Conservation (phyloP, 2,329 filamentous ascomycete genomes). For the Colletotrichum tanaceti region DNA sequence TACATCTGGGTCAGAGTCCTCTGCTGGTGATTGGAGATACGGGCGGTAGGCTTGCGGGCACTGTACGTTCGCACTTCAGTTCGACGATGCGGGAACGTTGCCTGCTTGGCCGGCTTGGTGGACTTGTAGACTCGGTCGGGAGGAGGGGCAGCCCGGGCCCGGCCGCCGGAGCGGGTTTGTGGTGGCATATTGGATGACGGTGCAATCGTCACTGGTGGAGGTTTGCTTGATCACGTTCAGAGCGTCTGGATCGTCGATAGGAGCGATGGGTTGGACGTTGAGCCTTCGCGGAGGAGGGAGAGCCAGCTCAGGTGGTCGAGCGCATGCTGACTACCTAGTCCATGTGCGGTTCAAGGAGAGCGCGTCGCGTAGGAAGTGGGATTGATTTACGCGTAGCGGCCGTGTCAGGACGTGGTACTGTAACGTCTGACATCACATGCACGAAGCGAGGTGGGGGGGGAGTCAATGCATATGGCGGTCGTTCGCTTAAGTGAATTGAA, state of each 20-base stretch:
- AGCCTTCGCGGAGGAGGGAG: neutral
- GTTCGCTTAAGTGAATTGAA: constrained; percentile 1
- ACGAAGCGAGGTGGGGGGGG: constrained; percentile 12
- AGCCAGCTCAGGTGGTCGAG: constrained; percentile 1
- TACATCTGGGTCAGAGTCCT: constrained; percentile 58
- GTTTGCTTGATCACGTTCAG: constrained; percentile 2
- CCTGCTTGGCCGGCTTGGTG: constrained; percentile 52
- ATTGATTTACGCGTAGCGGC: constrained; percentile 36
- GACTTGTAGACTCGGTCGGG: constrained; percentile 54
- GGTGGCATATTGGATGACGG: constrained; percentile 48
- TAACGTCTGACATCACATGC: constrained; percentile 36
- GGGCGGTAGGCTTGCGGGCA: constrained; percentile 41
- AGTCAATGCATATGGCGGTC: neutral
- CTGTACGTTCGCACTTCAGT: constrained; percentile 51
- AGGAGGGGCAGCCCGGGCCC: constrained; percentile 43
- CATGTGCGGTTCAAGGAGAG: constrained; percentile 19
- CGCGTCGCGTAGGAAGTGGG: constrained; percentile 35
- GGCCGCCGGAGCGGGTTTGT: constrained; percentile 53
- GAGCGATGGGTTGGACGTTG: constrained; percentile 2
- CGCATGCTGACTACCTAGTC: constrained; percentile 24
- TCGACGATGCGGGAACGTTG: constrained; percentile 52
- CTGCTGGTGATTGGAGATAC: constrained; percentile 45
- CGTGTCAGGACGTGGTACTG: constrained; percentile 16
- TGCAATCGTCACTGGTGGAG: constrained; percentile 1
- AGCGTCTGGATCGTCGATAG: neutral